These are phyloP conservation scores for Colletotrichum sp. DNA, from an alignment of 2,329 filamentous ascomycete species.

Conservation along the genomic window DNA sequence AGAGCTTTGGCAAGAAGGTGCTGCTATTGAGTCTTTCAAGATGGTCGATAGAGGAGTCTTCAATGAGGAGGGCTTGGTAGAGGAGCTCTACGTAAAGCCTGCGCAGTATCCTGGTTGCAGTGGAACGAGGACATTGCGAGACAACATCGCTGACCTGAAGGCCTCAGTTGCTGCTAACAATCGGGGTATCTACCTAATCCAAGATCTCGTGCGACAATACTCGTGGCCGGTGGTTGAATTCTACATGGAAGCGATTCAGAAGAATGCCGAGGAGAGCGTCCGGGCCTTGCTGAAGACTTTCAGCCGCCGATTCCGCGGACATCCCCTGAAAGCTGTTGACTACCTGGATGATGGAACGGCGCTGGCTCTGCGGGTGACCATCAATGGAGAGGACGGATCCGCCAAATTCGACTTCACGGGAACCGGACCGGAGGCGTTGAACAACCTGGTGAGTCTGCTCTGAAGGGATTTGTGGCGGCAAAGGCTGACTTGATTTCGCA, in stretches of 20 bases:
- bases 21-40: slow-evolving; percentile 69
- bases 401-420: slow-evolving; percentile 59
- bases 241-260: slow-evolving; percentile 14
- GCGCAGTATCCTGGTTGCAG: slow-evolving; percentile 68
- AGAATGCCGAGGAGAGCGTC: slow-evolving; percentile 5
- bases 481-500: neutral
- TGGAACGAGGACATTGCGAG: slow-evolving; percentile 71
- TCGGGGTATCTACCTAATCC: slow-evolving; percentile 77
- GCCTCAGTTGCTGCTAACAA: slow-evolving; percentile 78
- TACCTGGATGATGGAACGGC: slow-evolving; percentile 70
- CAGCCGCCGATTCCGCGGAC: slow-evolving; percentile 63
- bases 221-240: slow-evolving; percentile 35
- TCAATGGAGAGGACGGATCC: slow-evolving; percentile 69
- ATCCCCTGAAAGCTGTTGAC: slow-evolving; percentile 74
- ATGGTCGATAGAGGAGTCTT: slow-evolving; percentile 79
- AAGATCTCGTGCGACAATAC: neutral
- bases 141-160: slow-evolving; percentile 78
- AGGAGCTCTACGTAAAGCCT: slow-evolving; percentile 52
- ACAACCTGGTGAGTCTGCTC: slow-evolving; percentile 22
- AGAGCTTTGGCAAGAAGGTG: slow-evolving; percentile 68
- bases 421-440: slow-evolving; percentile 57
- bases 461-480: neutral
- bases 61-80: slow-evolving; percentile 73
- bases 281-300: slow-evolving; percentile 31
- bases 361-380: slow-evolving; percentile 38